These are phyloP conservation scores for Plasmodium vivax DNA, from an alignment of 169 alveolate genomes.

Conservation along the genomic window DNA sequence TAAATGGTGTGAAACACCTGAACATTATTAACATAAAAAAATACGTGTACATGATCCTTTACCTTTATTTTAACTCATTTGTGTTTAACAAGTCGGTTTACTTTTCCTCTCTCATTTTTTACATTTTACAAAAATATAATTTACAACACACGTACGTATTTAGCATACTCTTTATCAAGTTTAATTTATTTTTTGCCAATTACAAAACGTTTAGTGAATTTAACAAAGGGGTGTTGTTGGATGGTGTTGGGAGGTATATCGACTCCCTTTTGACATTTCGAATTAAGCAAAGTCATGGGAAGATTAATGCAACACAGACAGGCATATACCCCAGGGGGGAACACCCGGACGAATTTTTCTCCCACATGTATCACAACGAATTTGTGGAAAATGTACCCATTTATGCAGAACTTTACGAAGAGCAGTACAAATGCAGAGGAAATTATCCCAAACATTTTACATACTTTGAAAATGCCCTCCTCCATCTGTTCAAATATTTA, in stretches of 20 bases:
- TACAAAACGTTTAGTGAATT: constrained; percentile 27
- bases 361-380: constrained; percentile 27
- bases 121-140: constrained; percentile 73
- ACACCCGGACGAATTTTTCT: constrained; percentile 10
- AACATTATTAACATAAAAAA: constrained; percentile 72
- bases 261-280: constrained; percentile 25
- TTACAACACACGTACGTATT: constrained; percentile 54
- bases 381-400: constrained; percentile 2
- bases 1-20: constrained; percentile 52
- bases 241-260: constrained; percentile 36
- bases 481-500: constrained; percentile 12
- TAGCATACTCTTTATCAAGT: constrained; percentile 58
- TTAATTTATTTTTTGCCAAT: constrained; percentile 33
- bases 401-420: neutral
- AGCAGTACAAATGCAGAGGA: constrained; percentile 20
- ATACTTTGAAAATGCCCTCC: constrained; percentile 31
- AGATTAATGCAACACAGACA: neutral
- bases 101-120: constrained; percentile 45
- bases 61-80: constrained; percentile 35
- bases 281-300: constrained; percentile 13
- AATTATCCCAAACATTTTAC: neutral
- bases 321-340: neutral
- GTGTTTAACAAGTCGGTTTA: constrained; percentile 67
- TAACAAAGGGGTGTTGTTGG: constrained; percentile 1
- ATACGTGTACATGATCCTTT: constrained; percentile 26